Evolutionary conservation across 352 stramenopile genomes (phyloP).

Genomic region (Pythium apleroticum): DNA sequence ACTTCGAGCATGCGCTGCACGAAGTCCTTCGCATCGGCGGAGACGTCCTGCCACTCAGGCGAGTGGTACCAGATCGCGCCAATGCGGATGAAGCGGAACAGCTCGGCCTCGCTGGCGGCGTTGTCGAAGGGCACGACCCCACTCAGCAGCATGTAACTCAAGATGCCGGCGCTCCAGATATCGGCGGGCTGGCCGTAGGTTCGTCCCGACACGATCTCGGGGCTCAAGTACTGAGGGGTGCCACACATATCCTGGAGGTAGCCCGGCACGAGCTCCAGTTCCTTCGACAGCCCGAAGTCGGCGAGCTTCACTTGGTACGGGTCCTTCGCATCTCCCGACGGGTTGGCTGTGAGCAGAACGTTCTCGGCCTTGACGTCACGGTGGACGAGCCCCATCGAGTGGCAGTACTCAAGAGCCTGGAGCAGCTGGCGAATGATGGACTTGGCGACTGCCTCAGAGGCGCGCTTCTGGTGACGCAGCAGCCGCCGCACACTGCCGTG

Average conservation of each 20-base stretch:
- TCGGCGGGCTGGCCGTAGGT: conserved; percentile 92
- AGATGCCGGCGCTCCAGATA: conserved; percentile 95
- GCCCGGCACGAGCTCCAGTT: conserved; percentile 87
- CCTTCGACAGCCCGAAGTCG: conserved; percentile 89
- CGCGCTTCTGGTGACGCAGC: conserved; percentile 54
- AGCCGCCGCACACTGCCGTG: conserved; percentile 80
- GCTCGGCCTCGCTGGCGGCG: conserved; percentile 44
- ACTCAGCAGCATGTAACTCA: conserved; percentile 92
- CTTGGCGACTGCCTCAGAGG: conserved; percentile 70
- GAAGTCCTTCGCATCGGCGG: conserved; percentile 77
- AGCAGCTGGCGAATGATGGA: conserved; percentile 77
- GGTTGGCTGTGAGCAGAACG: conserved; percentile 53
- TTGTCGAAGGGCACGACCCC: conserved; percentile 59
- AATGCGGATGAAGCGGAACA: conserved; percentile 86
- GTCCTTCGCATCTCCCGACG: conserved; percentile 26
- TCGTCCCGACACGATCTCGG: conserved; percentile 92
- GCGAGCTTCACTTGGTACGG: conserved; percentile 89
- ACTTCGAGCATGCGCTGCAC: conserved; percentile 88
- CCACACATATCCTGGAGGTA: conserved; percentile 92
- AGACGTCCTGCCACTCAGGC: conserved; percentile 84
- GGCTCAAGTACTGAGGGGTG: conserved; percentile 96
- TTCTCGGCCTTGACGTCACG: conserved; percentile 86
- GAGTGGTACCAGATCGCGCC: conserved; percentile 91
- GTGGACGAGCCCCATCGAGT: conserved; percentile 90
- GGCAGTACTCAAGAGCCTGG: conserved; percentile 82